These are phyloP conservation scores for Helianthus annuus DNA, from an alignment of 129 eudicot genomes.

Conservation along the genomic window DNA sequence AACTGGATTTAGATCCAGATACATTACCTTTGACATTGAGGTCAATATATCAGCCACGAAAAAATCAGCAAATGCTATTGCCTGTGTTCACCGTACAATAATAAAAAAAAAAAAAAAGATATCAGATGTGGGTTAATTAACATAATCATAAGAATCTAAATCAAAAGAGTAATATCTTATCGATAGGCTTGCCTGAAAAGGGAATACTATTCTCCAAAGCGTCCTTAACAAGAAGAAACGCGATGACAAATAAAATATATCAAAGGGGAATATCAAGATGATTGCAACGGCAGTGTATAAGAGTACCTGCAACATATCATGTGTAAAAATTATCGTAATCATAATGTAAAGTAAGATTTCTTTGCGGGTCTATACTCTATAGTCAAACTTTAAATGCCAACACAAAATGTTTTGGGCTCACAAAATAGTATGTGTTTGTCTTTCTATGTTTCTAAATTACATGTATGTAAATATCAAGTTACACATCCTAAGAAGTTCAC, in stretches of 20 bases:
- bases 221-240: constrained; percentile 91
- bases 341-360: background rate
- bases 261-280: constrained; percentile 84
- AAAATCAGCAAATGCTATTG: constrained; percentile 94
- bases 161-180: background rate
- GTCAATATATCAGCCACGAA: constrained; percentile 95
- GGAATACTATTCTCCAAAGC: constrained; percentile 87
- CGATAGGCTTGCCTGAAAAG: constrained; percentile 80
- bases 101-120: background rate
- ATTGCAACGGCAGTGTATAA: constrained; percentile 72
- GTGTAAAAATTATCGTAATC: constrained; percentile 26
- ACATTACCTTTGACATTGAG: constrained; percentile 96
- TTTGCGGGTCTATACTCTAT: background rate
- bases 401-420: constrained; percentile 7
- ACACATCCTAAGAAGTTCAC: background rate
- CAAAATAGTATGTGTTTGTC: background rate
- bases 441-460: background rate
- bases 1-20: constrained; percentile 8
- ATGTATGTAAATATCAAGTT: background rate
- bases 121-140: background rate
- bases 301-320: constrained; percentile 72
- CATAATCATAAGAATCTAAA: constrained; percentile 13
- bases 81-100: constrained; percentile 47
- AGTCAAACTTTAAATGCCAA: background rate
- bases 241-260: constrained; percentile 87